phyloP scores from a whole-genome alignment of 306 rosid species.

The Cotoneaster glaucophyllus region DNA sequence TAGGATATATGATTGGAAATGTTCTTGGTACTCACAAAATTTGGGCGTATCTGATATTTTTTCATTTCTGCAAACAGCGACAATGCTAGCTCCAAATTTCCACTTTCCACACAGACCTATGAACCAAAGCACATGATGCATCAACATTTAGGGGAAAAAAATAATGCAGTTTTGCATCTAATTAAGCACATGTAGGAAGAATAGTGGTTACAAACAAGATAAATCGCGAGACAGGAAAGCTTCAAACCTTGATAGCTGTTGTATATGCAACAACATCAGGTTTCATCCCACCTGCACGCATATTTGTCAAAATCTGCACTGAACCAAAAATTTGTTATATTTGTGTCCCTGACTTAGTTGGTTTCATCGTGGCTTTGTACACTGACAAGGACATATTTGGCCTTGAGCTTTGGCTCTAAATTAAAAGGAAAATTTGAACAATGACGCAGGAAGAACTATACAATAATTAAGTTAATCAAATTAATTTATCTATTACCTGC shows the following conservation, averaged over 20 bases:
- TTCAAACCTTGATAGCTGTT: constrained; percentile 72
- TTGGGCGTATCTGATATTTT: constrained; percentile 59
- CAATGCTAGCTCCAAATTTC: constrained; percentile 54
- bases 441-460: constrained; percentile 1
- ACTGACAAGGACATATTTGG: background rate
- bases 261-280: constrained; percentile 89
- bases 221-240: constrained; percentile 20
- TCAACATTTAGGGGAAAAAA: constrained; percentile 8
- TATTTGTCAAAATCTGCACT: constrained; percentile 68
- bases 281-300: constrained; percentile 63
- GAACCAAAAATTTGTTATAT: constrained; percentile 15
- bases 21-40: constrained; percentile 48
- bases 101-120: constrained; percentile 74
- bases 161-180: background rate
- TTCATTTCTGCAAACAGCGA: constrained; percentile 76
- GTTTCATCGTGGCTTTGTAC: constrained; percentile 3
- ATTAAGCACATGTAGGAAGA: background rate
- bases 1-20: background rate
- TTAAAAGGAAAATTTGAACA: background rate
- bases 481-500: constrained; percentile 47
- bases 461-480: constrained; percentile 2
- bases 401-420: background rate
- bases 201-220: constrained; percentile 4
- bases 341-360: background rate
- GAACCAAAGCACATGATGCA: constrained; percentile 29